phyloP scores from a whole-genome alignment of 768 basidiomycete species.

The Auriscalpium orientale region DNA sequence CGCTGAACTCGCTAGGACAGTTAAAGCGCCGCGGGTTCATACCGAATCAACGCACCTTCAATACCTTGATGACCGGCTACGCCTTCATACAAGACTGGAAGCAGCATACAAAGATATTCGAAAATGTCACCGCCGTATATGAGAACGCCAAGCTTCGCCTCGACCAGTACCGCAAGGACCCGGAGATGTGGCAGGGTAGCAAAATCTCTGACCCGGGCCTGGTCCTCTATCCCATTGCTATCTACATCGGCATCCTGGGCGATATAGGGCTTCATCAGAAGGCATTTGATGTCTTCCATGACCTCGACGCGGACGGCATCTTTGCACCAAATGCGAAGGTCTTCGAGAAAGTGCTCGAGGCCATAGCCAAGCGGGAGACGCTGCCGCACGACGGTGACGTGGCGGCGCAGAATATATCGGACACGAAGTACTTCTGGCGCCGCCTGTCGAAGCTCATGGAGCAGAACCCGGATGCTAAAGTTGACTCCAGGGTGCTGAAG shows the following conservation, averaged over 20 bases:
- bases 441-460: conserved; percentile 49
- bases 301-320: conserved; percentile 54
- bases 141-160: conserved; percentile 46
- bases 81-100: conserved; percentile 57
- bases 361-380: conserved; percentile 28
- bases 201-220: conserved; percentile 13
- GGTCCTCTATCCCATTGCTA: conserved; percentile 34
- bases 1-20: conserved; percentile 28
- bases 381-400: conserved; percentile 11
- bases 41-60: conserved; percentile 60
- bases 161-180: conserved; percentile 6
- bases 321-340: conserved; percentile 52
- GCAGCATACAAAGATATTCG: conserved; percentile 50
- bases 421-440: conserved; percentile 67
- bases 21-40: conserved; percentile 81
- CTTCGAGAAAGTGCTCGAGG: conserved; percentile 61
- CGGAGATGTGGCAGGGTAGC: too few relatives aligned
- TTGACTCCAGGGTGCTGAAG: conserved; percentile 49
- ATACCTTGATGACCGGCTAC: conserved; percentile 62
- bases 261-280: conserved; percentile 51
- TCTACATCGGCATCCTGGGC: conserved; percentile 64
- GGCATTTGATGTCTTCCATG: conserved; percentile 71
- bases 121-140: conserved; percentile 54
- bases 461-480: conserved; percentile 34
- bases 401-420: conserved; percentile 42